Evolutionary conservation across 2,329 filamentous ascomycete genomes (phyloP).

Genomic region (Aspergillus floridensis): DNA sequence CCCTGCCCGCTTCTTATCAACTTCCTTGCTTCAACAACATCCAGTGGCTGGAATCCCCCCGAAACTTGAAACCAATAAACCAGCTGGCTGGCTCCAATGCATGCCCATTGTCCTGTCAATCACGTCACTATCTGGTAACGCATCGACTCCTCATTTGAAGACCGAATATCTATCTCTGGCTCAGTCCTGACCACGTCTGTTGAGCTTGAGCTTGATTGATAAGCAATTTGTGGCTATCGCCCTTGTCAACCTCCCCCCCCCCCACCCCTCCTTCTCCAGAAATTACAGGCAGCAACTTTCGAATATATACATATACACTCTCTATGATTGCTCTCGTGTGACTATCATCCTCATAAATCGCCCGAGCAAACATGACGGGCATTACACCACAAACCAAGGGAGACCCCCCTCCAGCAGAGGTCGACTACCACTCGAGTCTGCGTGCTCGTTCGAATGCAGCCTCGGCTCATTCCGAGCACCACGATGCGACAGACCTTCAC

Average conservation of each 20-base stretch:
- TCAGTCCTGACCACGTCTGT: neutral
- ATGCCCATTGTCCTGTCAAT: neutral
- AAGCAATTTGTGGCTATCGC: neutral
- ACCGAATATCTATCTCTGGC: neutral
- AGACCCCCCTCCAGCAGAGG: conserved; percentile 33
- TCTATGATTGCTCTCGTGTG: neutral
- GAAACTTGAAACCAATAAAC: neutral
- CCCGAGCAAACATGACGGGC: neutral
- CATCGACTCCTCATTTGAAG: neutral
- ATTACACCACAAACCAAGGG: conserved; percentile 29
- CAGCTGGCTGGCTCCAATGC: neutral
- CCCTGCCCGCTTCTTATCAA: neutral
- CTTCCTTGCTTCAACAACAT: neutral
- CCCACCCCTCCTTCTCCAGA: neutral
- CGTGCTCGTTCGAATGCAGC: conserved; percentile 13
- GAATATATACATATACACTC: neutral
- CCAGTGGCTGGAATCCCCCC: neutral
- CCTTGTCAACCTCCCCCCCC: neutral
- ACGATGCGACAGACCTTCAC: neutral
- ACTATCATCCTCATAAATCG: neutral
- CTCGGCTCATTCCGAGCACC: conserved; percentile 8
- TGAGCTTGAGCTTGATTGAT: conserved; percentile 3
- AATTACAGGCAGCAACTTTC: too few relatives aligned
- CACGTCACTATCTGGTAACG: neutral
- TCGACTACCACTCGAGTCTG: conserved; percentile 26